Conservation (phyloP, 2,329 filamentous ascomycete species). For the Colletotrichum cordylinicola region DNA sequence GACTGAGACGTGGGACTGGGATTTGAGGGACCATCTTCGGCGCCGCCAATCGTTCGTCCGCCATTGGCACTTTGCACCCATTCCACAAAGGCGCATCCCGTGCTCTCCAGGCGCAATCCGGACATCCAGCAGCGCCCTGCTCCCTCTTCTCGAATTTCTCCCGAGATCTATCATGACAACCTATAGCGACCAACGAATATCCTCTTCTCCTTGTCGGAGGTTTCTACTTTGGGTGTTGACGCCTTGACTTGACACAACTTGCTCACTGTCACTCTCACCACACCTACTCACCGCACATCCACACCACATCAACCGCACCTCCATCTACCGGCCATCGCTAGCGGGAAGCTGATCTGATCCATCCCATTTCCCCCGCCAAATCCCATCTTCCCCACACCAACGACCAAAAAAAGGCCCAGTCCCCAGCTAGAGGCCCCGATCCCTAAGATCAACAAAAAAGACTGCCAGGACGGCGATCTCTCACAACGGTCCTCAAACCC, state of each 20-base stretch:
- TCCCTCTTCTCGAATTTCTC: background rate
- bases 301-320: background rate
- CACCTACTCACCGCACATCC: background rate
- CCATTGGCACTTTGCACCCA: conserved; percentile 1
- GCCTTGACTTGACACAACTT: conserved; percentile 35
- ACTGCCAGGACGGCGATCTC: background rate
- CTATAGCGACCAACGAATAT: conserved; percentile 37
- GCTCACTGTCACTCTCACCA: background rate
- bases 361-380: conserved; percentile 14
- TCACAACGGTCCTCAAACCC: background rate
- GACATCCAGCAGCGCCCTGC: background rate
- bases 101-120: background rate
- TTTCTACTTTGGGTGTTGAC: conserved; percentile 43
- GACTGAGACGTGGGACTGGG: background rate
- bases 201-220: conserved; percentile 45
- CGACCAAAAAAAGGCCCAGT: background rate
- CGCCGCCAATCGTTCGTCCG: background rate
- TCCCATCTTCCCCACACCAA: conserved; percentile 9
- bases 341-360: conserved; percentile 12
- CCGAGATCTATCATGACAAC: conserved; percentile 42
- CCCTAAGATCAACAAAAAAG: conserved; percentile 14
- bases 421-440: background rate
- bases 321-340: conserved; percentile 11
- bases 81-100: background rate
- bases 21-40: background rate